Percentiles rank a stretch among this genome's conserved stretches.
Evolutionary conservation across 139 green algal species (phyloP).

Genomic region (Tetradesmus lagerheimii): DNA sequence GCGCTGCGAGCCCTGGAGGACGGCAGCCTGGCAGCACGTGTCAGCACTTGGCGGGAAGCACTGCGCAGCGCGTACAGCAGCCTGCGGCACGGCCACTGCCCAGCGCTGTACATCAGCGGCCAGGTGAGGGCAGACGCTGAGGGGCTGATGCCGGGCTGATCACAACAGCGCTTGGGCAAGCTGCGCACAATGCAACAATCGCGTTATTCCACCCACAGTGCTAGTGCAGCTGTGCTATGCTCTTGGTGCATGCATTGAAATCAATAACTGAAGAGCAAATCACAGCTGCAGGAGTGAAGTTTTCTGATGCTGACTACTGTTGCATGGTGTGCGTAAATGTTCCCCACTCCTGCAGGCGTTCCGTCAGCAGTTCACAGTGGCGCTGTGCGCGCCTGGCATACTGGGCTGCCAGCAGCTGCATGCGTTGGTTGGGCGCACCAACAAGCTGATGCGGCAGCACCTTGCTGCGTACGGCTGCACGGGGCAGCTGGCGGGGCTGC

Average conservation of each 20-base stretch:
- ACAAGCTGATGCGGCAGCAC: slow-evolving; percentile 19
- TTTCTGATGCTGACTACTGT: too few species aligned
- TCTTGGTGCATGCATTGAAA: background rate
- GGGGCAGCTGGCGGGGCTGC: slow-evolving; percentile 13
- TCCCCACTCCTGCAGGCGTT: background rate
- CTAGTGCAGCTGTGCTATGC: background rate
- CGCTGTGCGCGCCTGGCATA: slow-evolving; percentile 1
- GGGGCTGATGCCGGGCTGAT: background rate
- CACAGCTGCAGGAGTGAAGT: background rate
- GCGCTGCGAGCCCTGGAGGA: background rate
- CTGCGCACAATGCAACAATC: too few species aligned
- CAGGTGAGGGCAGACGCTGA: background rate
- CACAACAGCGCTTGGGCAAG: too few species aligned
- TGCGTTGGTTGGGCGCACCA: slow-evolving; percentile 20
- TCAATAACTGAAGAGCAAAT: background rate
- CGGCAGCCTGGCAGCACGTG: background rate
- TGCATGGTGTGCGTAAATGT: too few species aligned
- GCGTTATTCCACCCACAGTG: too few species aligned
- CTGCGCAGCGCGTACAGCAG: background rate
- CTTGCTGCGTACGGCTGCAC: background rate
- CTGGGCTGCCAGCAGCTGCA: background rate
- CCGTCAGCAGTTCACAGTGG: background rate
- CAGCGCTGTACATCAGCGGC: slow-evolving; percentile 23
- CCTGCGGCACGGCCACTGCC: slow-evolving; percentile 19
- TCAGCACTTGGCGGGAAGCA: background rate